A percentile compares a stretch with the other conserved stretches of the same genome.
Conservation (phyloP, 495 filamentous ascomycete genomes). For the Barbatosphaeria neglecta region DNA sequence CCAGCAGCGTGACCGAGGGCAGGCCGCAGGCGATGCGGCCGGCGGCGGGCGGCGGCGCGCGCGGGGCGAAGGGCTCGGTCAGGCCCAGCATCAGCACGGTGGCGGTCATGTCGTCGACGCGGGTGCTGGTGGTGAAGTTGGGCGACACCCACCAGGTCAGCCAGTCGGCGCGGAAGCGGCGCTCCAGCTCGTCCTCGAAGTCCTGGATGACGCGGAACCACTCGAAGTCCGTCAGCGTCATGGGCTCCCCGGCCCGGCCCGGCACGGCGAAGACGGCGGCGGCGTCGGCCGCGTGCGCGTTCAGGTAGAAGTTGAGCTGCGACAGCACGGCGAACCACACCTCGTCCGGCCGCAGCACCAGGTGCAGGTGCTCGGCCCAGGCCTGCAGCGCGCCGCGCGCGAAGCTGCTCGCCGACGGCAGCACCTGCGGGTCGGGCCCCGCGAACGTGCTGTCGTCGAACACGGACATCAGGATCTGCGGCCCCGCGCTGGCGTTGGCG, state of each 20-base stretch:
- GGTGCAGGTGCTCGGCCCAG: conserved; percentile 32
- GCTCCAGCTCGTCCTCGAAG: conserved; percentile 16
- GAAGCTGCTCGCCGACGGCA: conserved; percentile 23
- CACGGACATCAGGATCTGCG: background rate
- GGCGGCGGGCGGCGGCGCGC: background rate
- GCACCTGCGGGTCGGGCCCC: background rate
- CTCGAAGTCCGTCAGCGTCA: conserved; percentile 15
- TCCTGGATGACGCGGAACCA: conserved; percentile 7
- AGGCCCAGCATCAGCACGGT: conserved; percentile 29
- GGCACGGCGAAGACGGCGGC: conserved; percentile 32
- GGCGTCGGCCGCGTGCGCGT: conserved; percentile 31
- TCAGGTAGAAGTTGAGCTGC: conserved; percentile 37
- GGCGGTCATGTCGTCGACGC: conserved; percentile 18
- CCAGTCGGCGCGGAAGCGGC: conserved; percentile 12
- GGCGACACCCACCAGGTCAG: conserved; percentile 22
- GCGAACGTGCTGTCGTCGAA: background rate
- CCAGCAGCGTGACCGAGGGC: conserved; percentile 27
- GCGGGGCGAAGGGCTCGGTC: conserved; percentile 20
- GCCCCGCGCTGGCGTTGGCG: background rate
- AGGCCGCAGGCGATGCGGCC: conserved; percentile 20
- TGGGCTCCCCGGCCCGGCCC: conserved; percentile 24
- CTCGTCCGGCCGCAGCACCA: conserved; percentile 41
- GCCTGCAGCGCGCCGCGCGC: conserved; percentile 29
- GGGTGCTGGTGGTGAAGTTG: conserved; percentile 23
- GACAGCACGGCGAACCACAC: conserved; percentile 41